These are phyloP conservation scores for Lepiota subincarnata DNA, from an alignment of 768 basidiomycete species.

Conservation along the genomic window DNA sequence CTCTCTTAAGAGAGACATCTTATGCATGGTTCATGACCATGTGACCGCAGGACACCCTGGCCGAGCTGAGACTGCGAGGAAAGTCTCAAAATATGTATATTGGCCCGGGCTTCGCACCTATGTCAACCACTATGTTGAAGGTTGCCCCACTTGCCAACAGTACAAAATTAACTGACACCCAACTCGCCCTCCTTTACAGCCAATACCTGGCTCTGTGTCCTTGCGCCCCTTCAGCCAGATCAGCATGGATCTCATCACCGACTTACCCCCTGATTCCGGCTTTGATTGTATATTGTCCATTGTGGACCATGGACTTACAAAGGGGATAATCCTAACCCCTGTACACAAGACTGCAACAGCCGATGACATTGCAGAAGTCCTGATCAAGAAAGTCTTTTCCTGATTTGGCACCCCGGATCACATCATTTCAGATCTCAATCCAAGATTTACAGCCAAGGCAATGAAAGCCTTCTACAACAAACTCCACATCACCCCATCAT, in stretches of 20 bases:
- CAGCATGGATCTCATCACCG: slow-evolving; percentile 18
- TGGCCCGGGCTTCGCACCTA: slow-evolving; percentile 3
- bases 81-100: neutral
- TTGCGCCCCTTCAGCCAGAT: slow-evolving; percentile 10
- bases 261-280: slow-evolving; percentile 13
- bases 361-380: neutral
- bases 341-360: slow-evolving; percentile 15
- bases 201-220: neutral
- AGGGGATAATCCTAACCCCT: slow-evolving; percentile 23
- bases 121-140: slow-evolving; percentile 7
- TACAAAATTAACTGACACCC: slow-evolving; percentile 13
- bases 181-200: slow-evolving; percentile 3
- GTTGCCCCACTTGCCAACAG: slow-evolving; percentile 11
- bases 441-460: slow-evolving; percentile 21
- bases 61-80: too few relatives aligned
- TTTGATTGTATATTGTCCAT: slow-evolving; percentile 21
- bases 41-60: too few relatives aligned
- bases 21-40: too few relatives aligned
- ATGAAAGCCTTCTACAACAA: slow-evolving; percentile 16
- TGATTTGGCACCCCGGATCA: slow-evolving; percentile 11
- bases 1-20: too few relatives aligned
- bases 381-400: neutral
- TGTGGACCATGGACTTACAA: slow-evolving; percentile 24
- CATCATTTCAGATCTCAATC: slow-evolving; percentile 18
- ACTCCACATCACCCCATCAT: slow-evolving; percentile 16